Conservation (phyloP, 495 filamentous ascomycete genomes). For the Podospora appendiculata region DNA sequence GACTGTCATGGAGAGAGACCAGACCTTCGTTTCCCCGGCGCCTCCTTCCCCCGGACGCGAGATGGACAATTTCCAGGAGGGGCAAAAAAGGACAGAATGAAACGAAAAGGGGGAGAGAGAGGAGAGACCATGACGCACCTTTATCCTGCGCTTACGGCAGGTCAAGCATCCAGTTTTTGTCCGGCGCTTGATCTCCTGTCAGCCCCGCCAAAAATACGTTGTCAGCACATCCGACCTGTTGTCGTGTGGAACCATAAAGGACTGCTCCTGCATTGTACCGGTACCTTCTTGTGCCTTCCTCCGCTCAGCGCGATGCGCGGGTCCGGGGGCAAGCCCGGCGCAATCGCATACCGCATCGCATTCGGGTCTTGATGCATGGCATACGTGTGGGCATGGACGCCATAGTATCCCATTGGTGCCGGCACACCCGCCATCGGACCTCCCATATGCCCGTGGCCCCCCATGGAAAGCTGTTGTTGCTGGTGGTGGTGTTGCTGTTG, state of each 20-base stretch:
- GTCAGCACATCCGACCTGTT: conserved; percentile 9
- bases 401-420: conserved; percentile 31
- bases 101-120: background rate
- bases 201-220: conserved; percentile 14
- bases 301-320: conserved; percentile 63
- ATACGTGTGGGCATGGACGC: conserved; percentile 33
- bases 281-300: conserved; percentile 81
- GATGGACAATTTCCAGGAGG: background rate
- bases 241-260: background rate
- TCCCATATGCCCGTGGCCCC: conserved; percentile 27
- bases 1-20: too few species aligned
- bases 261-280: conserved; percentile 5
- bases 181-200: conserved; percentile 86
- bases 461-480: conserved; percentile 22
- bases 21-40: too few species aligned
- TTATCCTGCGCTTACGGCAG: conserved; percentile 94
- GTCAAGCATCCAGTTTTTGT: conserved; percentile 98
- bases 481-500: conserved; percentile 23
- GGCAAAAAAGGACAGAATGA: background rate
- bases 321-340: conserved; percentile 41
- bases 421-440: conserved; percentile 25
- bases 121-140: conserved; percentile 57
- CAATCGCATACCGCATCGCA: conserved; percentile 50
- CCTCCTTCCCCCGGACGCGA: too few species aligned
- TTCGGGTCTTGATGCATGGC: conserved; percentile 23